Base-by-base conservation (phyloP, 192 early-diverging fungal genomes). In the Coemansia sp. region DNA sequence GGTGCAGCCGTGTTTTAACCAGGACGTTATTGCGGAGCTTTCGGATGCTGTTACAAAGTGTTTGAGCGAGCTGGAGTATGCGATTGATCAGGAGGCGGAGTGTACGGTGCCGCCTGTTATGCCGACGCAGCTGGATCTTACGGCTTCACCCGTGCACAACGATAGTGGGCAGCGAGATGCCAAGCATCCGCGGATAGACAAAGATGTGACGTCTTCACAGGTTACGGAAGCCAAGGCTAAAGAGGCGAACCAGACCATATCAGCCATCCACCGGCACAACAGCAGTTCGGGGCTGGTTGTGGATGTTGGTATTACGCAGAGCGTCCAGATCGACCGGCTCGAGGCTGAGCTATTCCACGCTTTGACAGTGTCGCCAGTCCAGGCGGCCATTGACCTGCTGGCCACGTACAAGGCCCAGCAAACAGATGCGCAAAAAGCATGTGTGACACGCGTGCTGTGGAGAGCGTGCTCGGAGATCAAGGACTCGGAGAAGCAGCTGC, bases 1-100 rank as follows among this genome's bases (percentile, higher is more conserved):
- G 57, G 91, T 98, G 17, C 96, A 97, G 73, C 97, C 95, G 2
- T 95, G 92, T 72, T 99, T 99, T 75, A 98, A 98, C 76, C 90
- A 89, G 59, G 93, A 96, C 35, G 85, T 94, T 22, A 85, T 99
- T 57, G 86, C 93, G 15, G 93, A 96, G 56, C 73, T 99, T 24
- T 89, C 91, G 1, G 97, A 99, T 61, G 86, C 86, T 37, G 93
- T 91, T 10, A 81, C 78, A 41, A 72, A 72, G 49, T 81, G 78
- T 63, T 83, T 97, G 24, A 84, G 89, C 23, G 95, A 94, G 67
- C 82, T 98, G 11, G 83, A 87, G 22, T 83, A 86, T 63, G 84
- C 85, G 48, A 82, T 85, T 39, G 84, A 86, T 27, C 67, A 77
- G 45, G 70, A 72, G 21, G 65, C 67, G 59, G 75, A 72, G 21